These are phyloP conservation scores for Grigorovia humatica DNA, from an alignment of 805 yeast genomes.

Conservation along the genomic window DNA sequence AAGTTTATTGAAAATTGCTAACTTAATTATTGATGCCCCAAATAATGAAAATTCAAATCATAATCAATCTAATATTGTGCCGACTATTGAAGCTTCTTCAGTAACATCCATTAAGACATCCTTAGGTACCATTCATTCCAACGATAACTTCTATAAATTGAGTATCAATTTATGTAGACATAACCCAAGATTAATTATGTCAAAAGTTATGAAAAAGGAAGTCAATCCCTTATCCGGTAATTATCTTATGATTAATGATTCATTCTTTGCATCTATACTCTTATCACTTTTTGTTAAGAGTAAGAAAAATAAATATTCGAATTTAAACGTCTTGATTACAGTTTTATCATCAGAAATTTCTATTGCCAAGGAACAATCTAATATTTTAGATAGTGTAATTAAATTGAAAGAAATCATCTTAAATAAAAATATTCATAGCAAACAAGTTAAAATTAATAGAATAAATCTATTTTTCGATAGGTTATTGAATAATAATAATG, in stretches of 20 bases:
- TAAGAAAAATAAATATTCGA: neutral
- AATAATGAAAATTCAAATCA: neutral
- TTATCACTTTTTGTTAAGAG: constrained; percentile 17
- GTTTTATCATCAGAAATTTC: constrained; percentile 17
- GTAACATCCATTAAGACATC: neutral
- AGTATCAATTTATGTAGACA: constrained; percentile 14
- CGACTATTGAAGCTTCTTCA: no score
- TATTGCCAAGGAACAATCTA: constrained; percentile 3
- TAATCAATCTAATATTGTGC: neutral
- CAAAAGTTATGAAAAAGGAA: constrained; percentile 22
- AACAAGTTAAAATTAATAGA: constrained; percentile 12
- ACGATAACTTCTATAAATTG: constrained; percentile 5
- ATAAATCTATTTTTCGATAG: constrained; percentile 19
- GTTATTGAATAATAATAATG: constrained; percentile 11
- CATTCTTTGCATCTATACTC: constrained; percentile 17
- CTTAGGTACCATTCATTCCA: neutral
- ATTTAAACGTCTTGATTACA: constrained; percentile 8
- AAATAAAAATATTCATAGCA: constrained; percentile 9
- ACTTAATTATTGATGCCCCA: neutral
- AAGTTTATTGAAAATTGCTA: neutral
- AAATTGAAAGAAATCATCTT: constrained; percentile 16
- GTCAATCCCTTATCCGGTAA: constrained; percentile 26
- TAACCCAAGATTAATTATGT: constrained; percentile 21
- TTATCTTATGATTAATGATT: constrained; percentile 22
- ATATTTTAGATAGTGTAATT: constrained; percentile 2